Evolutionary conservation across 1,284 basidiomycete species (phyloP), one percentile per base, ranked within the genome.

Genomic region (Moniliophthora roreri): DNA sequence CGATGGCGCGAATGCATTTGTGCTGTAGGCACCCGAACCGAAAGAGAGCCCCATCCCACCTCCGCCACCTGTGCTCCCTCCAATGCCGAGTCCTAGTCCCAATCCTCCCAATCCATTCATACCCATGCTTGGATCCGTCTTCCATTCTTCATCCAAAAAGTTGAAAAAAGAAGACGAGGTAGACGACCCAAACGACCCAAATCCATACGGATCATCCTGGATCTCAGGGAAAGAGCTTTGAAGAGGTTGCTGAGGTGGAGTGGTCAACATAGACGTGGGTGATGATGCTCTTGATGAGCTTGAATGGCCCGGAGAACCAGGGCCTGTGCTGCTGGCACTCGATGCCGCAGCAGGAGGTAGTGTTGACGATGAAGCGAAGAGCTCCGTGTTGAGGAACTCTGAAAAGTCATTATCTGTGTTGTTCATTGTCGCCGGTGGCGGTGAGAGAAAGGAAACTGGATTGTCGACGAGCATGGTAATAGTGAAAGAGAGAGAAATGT

Each of bases 361-460:
- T 16, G 50, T 37, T 11, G 47, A 49, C 11, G 50, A 49, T 11
- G 50, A 52, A 9, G 54, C 48, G 37, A 56, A 56, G n/a, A 56
- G 54, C n/a, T 56, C 54, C 16, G 54, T 56, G 20, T 56, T 49
- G 51, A 56, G 42, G 37, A 50, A 56, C 20, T 56, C 54, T 50
- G 51, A 52, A 18, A 56, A 18, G 32, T 53, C 54, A n/a, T 15
- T 41, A 34, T 50, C 36, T 24, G 34, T 50, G 15, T 37, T 32
- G 21, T 28, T 45, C 15, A 46, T 46, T 24, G 18, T 46, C 16
- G 44, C 8, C 4, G 44, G 26, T 24, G 24, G 44, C 15, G 34
- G 26, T 34, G 28, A 32, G 47, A 24, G 26, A 38, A 28, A 23
- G 40, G 52, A 38, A 35, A 40, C n/a, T 36, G 52, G 52, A 45